phyloP scores from a whole-genome alignment of 176 grass and related monocot species.

The Carex parvula region DNA sequence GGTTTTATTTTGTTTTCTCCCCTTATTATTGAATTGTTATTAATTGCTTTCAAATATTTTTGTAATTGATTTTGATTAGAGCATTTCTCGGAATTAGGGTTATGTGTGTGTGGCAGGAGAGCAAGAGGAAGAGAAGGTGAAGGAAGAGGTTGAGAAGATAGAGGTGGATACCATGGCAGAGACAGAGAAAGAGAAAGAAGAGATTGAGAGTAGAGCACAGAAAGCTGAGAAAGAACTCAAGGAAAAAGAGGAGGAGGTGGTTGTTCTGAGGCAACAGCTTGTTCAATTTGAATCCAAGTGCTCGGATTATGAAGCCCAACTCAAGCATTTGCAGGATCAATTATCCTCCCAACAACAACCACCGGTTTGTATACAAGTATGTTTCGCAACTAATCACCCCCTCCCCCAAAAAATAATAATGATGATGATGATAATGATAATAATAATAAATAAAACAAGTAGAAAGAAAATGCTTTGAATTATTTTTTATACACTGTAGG shows the following conservation, averaged over 20 bases:
- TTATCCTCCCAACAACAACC: background rate
- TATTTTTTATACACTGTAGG: background rate
- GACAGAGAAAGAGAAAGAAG: background rate
- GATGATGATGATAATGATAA: background rate
- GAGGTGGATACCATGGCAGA: background rate
- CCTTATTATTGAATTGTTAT: background rate
- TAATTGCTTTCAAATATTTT: background rate
- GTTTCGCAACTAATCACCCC: background rate
- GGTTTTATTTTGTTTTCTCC: background rate
- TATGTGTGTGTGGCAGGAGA: background rate
- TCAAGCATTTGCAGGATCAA: constrained; percentile 13
- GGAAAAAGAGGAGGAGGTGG: constrained; percentile 9
- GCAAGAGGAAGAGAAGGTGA: background rate
- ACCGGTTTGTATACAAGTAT: constrained; percentile 10
- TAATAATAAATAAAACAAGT: background rate
- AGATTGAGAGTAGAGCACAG: background rate
- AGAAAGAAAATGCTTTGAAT: background rate
- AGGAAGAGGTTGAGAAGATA: background rate
- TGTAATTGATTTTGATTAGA: background rate
- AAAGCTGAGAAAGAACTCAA: constrained; percentile 15
- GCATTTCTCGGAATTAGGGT: background rate
- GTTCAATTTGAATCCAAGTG: constrained; percentile 4
- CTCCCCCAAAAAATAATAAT: background rate
- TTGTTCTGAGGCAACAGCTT: constrained; percentile 4
- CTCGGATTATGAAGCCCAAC: background rate